phyloP scores from a whole-genome alignment of 768 basidiomycete genomes.

The Suillus brevipes region DNA sequence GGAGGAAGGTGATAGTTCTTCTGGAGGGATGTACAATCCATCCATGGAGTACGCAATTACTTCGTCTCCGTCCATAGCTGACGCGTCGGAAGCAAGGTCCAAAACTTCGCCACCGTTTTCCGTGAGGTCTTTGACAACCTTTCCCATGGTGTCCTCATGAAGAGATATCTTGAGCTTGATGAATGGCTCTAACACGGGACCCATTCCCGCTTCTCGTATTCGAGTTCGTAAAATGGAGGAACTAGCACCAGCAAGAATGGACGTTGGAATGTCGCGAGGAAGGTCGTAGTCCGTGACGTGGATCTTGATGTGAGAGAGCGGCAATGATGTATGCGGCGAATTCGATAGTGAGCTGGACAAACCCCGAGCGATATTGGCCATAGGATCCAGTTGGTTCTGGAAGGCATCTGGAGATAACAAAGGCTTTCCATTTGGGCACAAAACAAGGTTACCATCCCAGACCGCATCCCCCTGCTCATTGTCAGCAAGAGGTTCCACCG shows the following conservation, averaged over 20 bases:
- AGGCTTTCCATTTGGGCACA: conserved; percentile 52
- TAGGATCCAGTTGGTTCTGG: conserved; percentile 43
- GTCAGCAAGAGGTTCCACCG: conserved; percentile 52
- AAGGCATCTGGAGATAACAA: conserved; percentile 53
- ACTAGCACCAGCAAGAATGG: conserved; percentile 63
- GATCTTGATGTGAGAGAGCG: conserved; percentile 64
- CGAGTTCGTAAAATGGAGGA: conserved; percentile 63
- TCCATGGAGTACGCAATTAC: conserved; percentile 51
- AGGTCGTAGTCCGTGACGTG: conserved; percentile 47
- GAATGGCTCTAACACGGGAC: conserved; percentile 79
- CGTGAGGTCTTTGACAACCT: conserved; percentile 80
- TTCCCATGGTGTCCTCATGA: conserved; percentile 67
- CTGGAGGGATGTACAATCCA: conserved; percentile 74
- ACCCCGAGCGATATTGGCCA: conserved; percentile 62
- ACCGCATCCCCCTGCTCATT: conserved; percentile 61
- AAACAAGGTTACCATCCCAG: conserved; percentile 79
- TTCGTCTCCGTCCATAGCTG: conserved; percentile 37
- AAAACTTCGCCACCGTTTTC: conserved; percentile 80
- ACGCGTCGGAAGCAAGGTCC: conserved; percentile 56
- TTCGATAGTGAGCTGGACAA: conserved; percentile 70
- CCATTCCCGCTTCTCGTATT: conserved; percentile 62
- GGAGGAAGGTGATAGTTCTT: conserved; percentile 73
- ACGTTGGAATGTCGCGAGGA: conserved; percentile 44
- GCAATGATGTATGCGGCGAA: conserved; percentile 76
- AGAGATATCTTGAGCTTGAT: conserved; percentile 68